Conservation (phyloP, 352 stramenopile genomes). For the Globisporangium nunn region DNA sequence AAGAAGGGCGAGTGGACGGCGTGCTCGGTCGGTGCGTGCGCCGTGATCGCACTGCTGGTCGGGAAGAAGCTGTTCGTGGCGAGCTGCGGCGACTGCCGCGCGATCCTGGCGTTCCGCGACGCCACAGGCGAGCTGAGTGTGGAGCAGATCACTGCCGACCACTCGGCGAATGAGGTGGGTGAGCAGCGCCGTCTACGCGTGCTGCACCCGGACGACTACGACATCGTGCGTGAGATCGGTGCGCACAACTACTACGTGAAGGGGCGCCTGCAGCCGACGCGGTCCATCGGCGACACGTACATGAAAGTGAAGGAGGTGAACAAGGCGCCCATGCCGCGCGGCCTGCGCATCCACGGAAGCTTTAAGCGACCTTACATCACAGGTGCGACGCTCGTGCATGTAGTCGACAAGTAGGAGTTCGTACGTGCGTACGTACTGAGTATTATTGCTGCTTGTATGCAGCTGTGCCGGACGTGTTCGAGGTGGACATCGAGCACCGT, state of each 20-base stretch:
- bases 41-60: conserved; percentile 48
- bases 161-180: conserved; percentile 55
- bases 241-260: conserved; percentile 65
- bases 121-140: conserved; percentile 38
- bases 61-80: conserved; percentile 51
- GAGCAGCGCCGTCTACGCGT: conserved; percentile 50
- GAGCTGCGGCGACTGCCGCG: conserved; percentile 57
- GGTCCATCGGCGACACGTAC: conserved; percentile 61
- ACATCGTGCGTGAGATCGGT: conserved; percentile 68
- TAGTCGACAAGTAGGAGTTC: no score
- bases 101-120: conserved; percentile 59
- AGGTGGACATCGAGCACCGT: conserved; percentile 39
- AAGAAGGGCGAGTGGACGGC: conserved; percentile 43
- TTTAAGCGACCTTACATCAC: conserved; percentile 58
- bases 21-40: conserved; percentile 58
- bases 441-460: neutral
- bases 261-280: conserved; percentile 55
- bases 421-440: no score
- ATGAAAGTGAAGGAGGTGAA: conserved; percentile 78
- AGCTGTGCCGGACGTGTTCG: conserved; percentile 61
- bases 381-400: neutral
- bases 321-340: conserved; percentile 46
- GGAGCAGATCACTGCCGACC: conserved; percentile 60
- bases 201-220: conserved; percentile 53
- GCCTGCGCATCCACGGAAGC: conserved; percentile 43